Percentiles rank a stretch among this genome's conserved stretches.
Conservation (phyloP, 805 yeast genomes). For the Zygosaccharomyces lentus region DNA sequence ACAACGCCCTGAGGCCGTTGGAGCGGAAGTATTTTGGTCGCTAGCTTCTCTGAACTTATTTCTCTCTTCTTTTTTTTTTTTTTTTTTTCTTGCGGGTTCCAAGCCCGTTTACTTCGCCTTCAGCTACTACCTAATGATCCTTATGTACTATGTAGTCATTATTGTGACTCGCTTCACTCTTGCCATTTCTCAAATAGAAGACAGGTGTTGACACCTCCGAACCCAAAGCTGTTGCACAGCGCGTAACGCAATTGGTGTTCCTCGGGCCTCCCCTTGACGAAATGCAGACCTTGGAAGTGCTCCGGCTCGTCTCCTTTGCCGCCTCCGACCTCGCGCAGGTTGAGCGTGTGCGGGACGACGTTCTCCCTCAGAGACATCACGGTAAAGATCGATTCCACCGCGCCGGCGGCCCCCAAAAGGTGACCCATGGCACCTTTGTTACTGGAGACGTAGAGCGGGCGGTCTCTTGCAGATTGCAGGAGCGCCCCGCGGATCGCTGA, state of each 20-base stretch:
- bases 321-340: slow-evolving; percentile 52
- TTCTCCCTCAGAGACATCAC: slow-evolving; percentile 56
- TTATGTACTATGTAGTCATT: background rate
- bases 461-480: slow-evolving; percentile 14
- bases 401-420: slow-evolving; percentile 92
- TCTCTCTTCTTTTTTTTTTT: background rate
- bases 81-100: background rate
- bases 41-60: slow-evolving; percentile 9
- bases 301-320: slow-evolving; percentile 42
- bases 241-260: slow-evolving; percentile 50
- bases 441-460: slow-evolving; percentile 56
- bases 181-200: slow-evolving; percentile 46
- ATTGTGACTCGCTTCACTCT: slow-evolving; percentile 1
- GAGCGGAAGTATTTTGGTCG: slow-evolving; percentile 60
- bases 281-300: slow-evolving; percentile 45
- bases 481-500: slow-evolving; percentile 51
- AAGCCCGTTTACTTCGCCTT: background rate
- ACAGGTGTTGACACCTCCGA: slow-evolving; percentile 93
- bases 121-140: background rate
- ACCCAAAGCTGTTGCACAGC: slow-evolving; percentile 88
- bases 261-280: slow-evolving; percentile 49
- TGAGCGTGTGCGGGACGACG: slow-evolving; percentile 74
- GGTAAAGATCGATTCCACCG: slow-evolving; percentile 84
- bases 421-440: slow-evolving; percentile 95
- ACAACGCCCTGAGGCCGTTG: slow-evolving; percentile 52